Evolutionary conservation across 768 basidiomycete genomes (phyloP).

Genomic region (Termitomyces sp.): DNA sequence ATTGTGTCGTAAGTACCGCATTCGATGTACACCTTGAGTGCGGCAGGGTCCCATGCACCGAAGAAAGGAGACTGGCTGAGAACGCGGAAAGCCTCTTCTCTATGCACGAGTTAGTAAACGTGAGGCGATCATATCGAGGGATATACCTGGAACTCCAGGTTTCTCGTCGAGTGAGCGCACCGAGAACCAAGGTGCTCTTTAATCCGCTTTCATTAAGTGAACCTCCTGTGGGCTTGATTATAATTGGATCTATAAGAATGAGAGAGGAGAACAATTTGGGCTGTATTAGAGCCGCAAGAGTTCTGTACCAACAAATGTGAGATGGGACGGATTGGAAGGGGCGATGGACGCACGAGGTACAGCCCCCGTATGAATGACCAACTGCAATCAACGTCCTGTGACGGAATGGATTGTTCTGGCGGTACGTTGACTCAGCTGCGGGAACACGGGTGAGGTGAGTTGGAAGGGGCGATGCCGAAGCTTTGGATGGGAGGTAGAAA

Average conservation of each 20-base stretch:
- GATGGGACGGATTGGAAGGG: neutral
- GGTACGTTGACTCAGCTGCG: conserved; percentile 31
- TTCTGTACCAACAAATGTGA: neutral
- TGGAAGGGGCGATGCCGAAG: conserved; percentile 35
- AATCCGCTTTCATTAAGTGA: conserved; percentile 3
- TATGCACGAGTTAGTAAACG: conserved; percentile 17
- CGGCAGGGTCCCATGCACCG: conserved; percentile 59
- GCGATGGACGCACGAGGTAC: conserved; percentile 51
- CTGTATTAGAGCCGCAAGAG: conserved; percentile 55
- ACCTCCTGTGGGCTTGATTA: conserved; percentile 27
- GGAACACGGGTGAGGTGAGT: conserved; percentile 48
- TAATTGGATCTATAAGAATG: conserved; percentile 77
- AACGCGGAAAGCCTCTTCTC: conserved; percentile 52
- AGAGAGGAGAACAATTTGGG: conserved; percentile 70
- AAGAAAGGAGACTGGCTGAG: conserved; percentile 65
- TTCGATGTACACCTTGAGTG: conserved; percentile 57
- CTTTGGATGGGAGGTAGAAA: conserved; percentile 53
- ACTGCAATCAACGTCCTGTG: conserved; percentile 55
- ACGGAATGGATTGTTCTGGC: conserved; percentile 43
- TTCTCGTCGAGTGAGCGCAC: conserved; percentile 54
- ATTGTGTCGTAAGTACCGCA: conserved; percentile 42
- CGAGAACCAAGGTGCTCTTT: conserved; percentile 23
- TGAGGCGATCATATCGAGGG: neutral
- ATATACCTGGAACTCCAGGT: conserved; percentile 58
- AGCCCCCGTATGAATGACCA: conserved; percentile 86